Evolutionary conservation across 495 filamentous ascomycete species (phyloP), one percentile per base, ranked within the genome.

Genomic region (Xylaria curta): DNA sequence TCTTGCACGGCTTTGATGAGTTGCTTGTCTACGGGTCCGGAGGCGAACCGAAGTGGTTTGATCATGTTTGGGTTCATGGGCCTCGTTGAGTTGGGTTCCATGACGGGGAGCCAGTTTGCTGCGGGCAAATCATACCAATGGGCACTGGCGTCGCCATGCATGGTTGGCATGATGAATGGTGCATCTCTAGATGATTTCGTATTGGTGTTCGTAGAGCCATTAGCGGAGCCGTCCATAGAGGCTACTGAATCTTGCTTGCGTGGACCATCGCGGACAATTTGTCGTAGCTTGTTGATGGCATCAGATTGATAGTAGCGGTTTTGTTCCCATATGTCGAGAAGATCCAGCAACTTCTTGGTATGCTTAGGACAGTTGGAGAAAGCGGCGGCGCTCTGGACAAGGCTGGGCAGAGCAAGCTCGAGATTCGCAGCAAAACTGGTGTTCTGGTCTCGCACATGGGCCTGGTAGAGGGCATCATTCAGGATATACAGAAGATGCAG

Each of bases 61-160:
- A 95, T 88, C 70, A 88, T 85, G 8, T 89, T 84, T 0, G 91
- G 85, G 53, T 91, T 91, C 77, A 97, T 91, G 10, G 94, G 89
- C 40, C 85, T 82, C 12, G 88, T 89, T 7, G 91, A 92, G 77
- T 94, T 92, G 28, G 92, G 92, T 46, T 91, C 87, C 40, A 97
- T 89, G 63, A 91, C 90, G 2, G 91, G 92, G 47, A 96, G 85
- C 78, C 94, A 86, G 75, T 94, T 96, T 4, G 89, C 94, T 21
- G 93, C 94, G 0, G 94, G 94, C 1, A 97, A 85, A 69, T 97
- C 94, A 80, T 94, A 95, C 83, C 89, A 97, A 0, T 92, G 91
- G 1, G 87, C 89, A 0, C 89, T 87, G 3, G 84, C 80, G 77
- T 97, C 94, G 17, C 94, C 94, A 78, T 97, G 94, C 56, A 85